Evolutionary conservation across 148 eudicot species (phyloP), one percentile per base, ranked within the genome.

Genomic region (Selenicereus undatus): DNA sequence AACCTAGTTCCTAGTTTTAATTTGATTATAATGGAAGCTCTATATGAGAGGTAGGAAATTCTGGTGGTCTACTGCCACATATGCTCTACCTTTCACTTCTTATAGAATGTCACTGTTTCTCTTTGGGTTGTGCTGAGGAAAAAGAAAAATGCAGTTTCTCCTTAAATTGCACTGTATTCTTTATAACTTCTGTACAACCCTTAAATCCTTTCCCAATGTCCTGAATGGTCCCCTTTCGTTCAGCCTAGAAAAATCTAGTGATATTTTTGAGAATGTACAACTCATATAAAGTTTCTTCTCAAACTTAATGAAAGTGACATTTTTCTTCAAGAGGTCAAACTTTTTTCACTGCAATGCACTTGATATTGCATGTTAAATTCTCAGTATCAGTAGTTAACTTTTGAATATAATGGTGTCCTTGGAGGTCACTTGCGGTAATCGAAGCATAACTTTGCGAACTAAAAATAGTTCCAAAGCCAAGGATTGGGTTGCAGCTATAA

Each of bases 401-500:
- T 73, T 68, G 22, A 78, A 42, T 29, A 73, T 68, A 66, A 69
- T 83, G 54, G 70, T 75, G 76, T 50, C 76, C 75, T 71, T 75
- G 82, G 78, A 95, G 98, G 98, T 95, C 62, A 89, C 97, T 82
- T 95, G 97, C 88, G 98, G 98, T 32, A 90, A 83, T 70, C 90
- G 97, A 81, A 89, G 91, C 86, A 93, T 95, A 84, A 83, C 86
- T 56, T 82, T 95, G 84, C 90, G 98, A 84, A 89, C 89, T 73
- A 95, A 87, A 85, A 91, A 84, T 83, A 87, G 85, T 84, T 82
- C 92, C 65, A 95, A 87, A 87, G 89, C 89, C 42, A 95, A 91
- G 86, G 96, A 93, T 58, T 95, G 98, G 98, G 93, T 95, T 83
- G 88, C 93, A 74, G 92, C 97, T 76, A 91, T 95, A 56, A 95